Evolutionary conservation across 2,329 filamentous ascomycete species (phyloP), one percentile per base, ranked within the genome.

Genomic region (Calonectria ilicicola): DNA sequence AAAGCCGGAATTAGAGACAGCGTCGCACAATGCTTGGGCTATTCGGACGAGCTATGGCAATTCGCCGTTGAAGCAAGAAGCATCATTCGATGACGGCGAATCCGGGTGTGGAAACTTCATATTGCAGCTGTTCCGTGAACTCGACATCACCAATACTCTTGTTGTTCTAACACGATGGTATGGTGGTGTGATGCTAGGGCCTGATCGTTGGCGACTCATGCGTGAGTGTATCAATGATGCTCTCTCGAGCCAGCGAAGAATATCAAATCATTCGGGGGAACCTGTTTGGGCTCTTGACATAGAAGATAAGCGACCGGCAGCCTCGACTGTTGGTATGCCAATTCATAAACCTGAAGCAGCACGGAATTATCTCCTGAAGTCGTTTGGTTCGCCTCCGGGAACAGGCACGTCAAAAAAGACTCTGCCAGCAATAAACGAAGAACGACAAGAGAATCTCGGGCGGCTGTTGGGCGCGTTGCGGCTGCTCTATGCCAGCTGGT

Each of bases 261-360:
- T 86, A 81, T 38, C 79, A 17, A 82, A 74, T 5, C 77, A 84
- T 5, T 73, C 81, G 67, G 87, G 87, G 1, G 90, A 92, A 74
- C 88, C 91, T 3, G 82, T 92, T 2, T 93, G 91, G 91, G 91
- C 89, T 0, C 81, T 92, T 17, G 90, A 92, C 75, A 79, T 89
- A 0, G 88, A 91, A 72, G 87, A 86, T 7, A 86, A 86, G 82
- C 86, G 83, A 64, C 81, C 83, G n/a, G 73, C 78, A 4, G 83
- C 82, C 56, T 82, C 84, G 5, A 83, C 83, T 32, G 81, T 83
- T 19, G 89, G 90, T 2, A 90, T 97, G 83, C 92, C 94, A 1
- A 93, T 96, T 27, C 92, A 95, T 78, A 91, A 91, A 21, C 92
- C 95, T 1, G 92, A 96, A 79, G 89, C 89, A 6, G 94, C 95